Conservation (phyloP, 768 basidiomycete genomes). For the Phlegmacium glaucopus region DNA sequence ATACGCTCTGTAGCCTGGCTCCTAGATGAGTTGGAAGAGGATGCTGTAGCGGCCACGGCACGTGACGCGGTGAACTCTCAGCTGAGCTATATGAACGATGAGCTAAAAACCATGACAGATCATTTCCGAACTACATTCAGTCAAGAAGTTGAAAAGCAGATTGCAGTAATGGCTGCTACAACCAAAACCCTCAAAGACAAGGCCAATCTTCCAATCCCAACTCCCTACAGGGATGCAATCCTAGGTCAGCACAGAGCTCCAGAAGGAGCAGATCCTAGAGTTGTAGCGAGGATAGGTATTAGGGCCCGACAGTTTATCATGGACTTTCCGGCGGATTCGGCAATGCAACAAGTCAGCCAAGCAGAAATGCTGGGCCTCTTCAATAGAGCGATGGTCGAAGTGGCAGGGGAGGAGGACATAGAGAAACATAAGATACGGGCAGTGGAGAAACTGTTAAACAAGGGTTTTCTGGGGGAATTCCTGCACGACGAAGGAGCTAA, state of each 20-base stretch:
- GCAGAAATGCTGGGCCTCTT: not conserved
- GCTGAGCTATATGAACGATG: too few species aligned
- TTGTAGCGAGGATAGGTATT: not conserved
- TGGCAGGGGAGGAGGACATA: not conserved
- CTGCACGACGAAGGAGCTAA: too few species aligned
- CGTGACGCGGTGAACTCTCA: not conserved
- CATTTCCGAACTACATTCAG: not conserved
- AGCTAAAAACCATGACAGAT: too few species aligned
- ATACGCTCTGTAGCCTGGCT: not conserved
- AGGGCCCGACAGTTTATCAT: not conserved
- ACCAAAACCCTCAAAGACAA: not conserved
- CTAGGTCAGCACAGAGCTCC: too few species aligned
- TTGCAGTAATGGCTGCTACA: not conserved
- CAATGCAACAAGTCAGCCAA: not conserved
- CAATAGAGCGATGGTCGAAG: constrained; percentile 37
- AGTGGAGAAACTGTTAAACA: too few species aligned
- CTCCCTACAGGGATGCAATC: too few species aligned
- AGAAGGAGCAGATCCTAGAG: not conserved
- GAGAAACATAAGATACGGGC: not conserved
- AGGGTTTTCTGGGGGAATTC: too few species aligned
- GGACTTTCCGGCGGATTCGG: not conserved
- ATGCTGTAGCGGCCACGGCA: not conserved
- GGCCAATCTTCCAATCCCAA: too few species aligned
- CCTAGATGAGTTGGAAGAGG: not conserved
- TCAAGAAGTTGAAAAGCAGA: not conserved